Evolutionary conservation across 768 basidiomycete genomes (phyloP).

Genomic region (Sporobolomyces roseus): DNA sequence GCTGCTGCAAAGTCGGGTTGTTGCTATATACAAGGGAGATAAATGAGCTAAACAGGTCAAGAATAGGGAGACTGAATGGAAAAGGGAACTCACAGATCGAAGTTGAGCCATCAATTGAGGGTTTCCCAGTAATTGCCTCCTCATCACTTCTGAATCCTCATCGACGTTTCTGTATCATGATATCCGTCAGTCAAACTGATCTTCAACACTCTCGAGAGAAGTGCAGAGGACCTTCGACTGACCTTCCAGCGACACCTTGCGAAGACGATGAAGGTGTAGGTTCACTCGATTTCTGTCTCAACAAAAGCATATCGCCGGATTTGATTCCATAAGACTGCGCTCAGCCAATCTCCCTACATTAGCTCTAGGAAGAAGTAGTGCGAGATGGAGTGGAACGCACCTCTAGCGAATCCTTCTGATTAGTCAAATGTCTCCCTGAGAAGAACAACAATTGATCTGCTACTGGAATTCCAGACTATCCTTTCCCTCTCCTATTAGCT

Average conservation of each 20-base stretch:
- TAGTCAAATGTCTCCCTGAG: slow-evolving; percentile 63
- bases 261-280: not conserved
- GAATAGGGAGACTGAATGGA: not conserved
- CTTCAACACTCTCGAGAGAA: not conserved
- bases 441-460: slow-evolving; percentile 69
- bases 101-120: slow-evolving; percentile 72
- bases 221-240: slow-evolving; percentile 7
- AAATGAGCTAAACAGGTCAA: not conserved
- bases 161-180: slow-evolving; percentile 57
- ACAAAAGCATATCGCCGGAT: slow-evolving; percentile 62
- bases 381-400: slow-evolving; percentile 34
- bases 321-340: slow-evolving; percentile 58
- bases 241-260: slow-evolving; percentile 52
- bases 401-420: slow-evolving; percentile 65
- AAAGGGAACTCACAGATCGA: slow-evolving; percentile 56
- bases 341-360: not conserved
- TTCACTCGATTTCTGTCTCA: slow-evolving; percentile 58
- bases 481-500: not conserved
- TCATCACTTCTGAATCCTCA: slow-evolving; percentile 84
- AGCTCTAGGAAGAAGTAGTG: not conserved
- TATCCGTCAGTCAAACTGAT: not conserved
- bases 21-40: slow-evolving; percentile 56
- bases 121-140: slow-evolving; percentile 79
- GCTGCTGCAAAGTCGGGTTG: slow-evolving; percentile 78
- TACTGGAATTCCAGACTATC: slow-evolving; percentile 68